phyloP scores from a whole-genome alignment of 73 alveolate species.

The Uronychia setigera region DNA sequence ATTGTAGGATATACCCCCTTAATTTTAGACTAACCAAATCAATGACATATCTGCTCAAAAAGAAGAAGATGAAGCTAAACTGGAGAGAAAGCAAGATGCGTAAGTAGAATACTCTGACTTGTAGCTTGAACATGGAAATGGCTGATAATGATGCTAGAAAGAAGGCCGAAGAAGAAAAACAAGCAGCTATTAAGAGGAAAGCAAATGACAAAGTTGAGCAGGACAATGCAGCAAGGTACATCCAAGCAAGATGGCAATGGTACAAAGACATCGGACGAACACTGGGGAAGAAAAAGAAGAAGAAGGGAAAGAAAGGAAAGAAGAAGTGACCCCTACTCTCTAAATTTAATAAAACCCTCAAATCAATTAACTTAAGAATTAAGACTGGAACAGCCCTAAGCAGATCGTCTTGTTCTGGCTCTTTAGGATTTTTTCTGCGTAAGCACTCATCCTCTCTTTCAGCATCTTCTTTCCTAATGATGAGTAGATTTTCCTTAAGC shows the following conservation, averaged over 20 bases:
- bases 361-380: too few relatives aligned
- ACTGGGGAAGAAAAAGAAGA: slow-evolving; percentile 67
- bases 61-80: slow-evolving; percentile 18
- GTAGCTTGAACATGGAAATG: slow-evolving; percentile 40
- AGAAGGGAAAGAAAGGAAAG: slow-evolving; percentile 61
- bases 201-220: slow-evolving; percentile 53
- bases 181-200: slow-evolving; percentile 42
- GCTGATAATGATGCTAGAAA: slow-evolving; percentile 50
- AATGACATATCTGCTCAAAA: slow-evolving; percentile 1
- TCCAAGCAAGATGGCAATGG: slow-evolving; percentile 71
- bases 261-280: slow-evolving; percentile 49
- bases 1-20: slow-evolving; percentile 5
- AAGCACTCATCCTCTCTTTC: too few relatives aligned
- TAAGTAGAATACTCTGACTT: slow-evolving; percentile 19
- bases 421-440: too few relatives aligned
- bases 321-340: too few relatives aligned
- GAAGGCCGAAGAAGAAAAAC: slow-evolving; percentile 61
- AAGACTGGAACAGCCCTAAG: too few relatives aligned
- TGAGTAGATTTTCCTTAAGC: too few relatives aligned
- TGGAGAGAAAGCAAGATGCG: slow-evolving; percentile 18
- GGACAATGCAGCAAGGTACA: slow-evolving; percentile 69
- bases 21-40: slow-evolving; percentile 5
- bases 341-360: too few relatives aligned
- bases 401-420: too few relatives aligned
- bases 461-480: too few relatives aligned